Percentiles rank a stretch among this genome's conserved stretches.
phyloP scores from a whole-genome alignment of 2,329 filamentous ascomycete genomes.

The Metarhizium robertsii region DNA sequence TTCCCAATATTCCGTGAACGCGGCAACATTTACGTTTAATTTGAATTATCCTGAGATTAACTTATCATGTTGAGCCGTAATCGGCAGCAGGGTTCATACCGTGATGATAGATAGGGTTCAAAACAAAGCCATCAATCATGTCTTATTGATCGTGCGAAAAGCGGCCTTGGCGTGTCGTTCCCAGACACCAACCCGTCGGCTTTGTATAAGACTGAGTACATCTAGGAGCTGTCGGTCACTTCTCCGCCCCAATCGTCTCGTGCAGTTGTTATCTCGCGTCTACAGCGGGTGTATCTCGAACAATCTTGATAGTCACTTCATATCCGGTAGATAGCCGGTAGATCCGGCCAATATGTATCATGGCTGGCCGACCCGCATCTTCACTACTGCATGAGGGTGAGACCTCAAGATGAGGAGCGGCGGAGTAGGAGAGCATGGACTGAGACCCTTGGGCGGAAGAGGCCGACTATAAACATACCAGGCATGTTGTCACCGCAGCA shows the following conservation, averaged over 20 bases:
- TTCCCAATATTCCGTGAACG: not conserved
- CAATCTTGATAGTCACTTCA: not conserved
- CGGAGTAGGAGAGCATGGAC: not conserved
- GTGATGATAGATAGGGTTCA: not conserved
- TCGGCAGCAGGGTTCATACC: not conserved
- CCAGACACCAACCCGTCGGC: not conserved
- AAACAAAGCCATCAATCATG: too few species aligned
- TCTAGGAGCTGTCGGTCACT: not conserved
- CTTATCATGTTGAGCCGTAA: not conserved
- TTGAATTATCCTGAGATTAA: not conserved
- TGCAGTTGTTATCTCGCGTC: not conserved
- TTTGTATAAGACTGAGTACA: not conserved
- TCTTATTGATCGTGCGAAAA: too few species aligned
- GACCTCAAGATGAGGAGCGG: not conserved
- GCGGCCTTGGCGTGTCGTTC: not conserved
- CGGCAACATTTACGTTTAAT: not conserved
- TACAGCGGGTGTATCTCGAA: not conserved
- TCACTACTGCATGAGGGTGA: not conserved
- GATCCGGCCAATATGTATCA: not conserved
- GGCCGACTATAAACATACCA: slow-evolving; percentile 1
- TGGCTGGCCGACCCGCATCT: not conserved
- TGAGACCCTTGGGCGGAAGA: not conserved
- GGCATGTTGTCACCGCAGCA: not conserved
- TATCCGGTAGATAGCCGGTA: not conserved
- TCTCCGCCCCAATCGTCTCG: not conserved